Conservation (phyloP, 2,329 filamentous ascomycete genomes). For the Fusarium foetens region DNA sequence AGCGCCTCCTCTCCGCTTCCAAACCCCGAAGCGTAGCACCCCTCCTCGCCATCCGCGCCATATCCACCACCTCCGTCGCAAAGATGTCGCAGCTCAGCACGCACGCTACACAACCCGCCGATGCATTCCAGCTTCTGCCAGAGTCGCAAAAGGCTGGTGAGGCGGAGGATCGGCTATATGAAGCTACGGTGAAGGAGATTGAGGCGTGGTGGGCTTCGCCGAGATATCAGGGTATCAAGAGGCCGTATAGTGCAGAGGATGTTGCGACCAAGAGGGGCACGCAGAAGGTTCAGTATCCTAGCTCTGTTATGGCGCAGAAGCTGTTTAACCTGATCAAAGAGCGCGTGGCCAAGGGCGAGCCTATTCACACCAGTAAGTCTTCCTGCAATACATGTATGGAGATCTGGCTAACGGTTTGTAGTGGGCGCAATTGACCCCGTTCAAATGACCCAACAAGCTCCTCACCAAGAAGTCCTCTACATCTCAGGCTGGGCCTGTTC, state of each 20-base stretch:
- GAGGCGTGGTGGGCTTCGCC: conserved; percentile 90
- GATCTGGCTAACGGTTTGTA: conserved; percentile 49
- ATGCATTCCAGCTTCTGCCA: conserved; percentile 86
- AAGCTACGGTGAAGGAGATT: conserved; percentile 85
- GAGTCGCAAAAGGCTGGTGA: conserved; percentile 80
- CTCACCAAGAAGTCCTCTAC: conserved; percentile 95
- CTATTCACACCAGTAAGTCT: conserved; percentile 86
- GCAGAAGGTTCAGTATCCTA: conserved; percentile 87
- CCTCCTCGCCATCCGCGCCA: conserved; percentile 42
- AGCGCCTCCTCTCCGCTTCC: conserved; percentile 41
- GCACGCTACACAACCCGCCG: conserved; percentile 61
- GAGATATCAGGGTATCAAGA: conserved; percentile 87
- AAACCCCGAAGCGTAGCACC: conserved; percentile 32
- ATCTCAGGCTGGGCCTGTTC: conserved; percentile 98
- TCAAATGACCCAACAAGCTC: conserved; percentile 98
- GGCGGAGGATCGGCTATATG: conserved; percentile 86
- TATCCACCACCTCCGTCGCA: conserved; percentile 45
- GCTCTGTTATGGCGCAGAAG: conserved; percentile 94
- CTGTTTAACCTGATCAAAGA: conserved; percentile 89
- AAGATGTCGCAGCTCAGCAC: conserved; percentile 48
- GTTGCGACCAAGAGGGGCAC: conserved; percentile 93
- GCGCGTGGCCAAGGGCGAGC: conserved; percentile 79
- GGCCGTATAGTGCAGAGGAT: conserved; percentile 89
- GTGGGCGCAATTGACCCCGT: conserved; percentile 99
- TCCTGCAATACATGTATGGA: background rate